These are phyloP conservation scores for Phaseolus coccineus DNA, from an alignment of 331 rosid genomes.

Conservation along the genomic window DNA sequence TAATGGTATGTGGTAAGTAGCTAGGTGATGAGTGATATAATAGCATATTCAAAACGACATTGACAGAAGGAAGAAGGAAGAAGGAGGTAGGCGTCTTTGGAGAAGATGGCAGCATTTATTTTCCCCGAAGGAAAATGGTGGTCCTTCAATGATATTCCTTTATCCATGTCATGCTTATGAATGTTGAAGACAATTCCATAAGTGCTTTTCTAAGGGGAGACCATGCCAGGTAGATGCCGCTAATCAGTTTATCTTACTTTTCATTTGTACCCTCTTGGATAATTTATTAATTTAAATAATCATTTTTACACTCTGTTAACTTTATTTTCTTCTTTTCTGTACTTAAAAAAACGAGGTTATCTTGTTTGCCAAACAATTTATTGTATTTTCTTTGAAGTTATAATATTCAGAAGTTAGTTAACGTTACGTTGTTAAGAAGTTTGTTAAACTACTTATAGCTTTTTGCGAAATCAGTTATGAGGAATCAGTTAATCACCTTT, in stretches of 20 bases:
- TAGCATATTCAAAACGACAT: conserved; percentile 27
- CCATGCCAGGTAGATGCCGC: background rate
- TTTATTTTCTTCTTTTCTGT: background rate
- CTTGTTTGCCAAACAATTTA: no score
- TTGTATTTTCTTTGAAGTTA: no score
- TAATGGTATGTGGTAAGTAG: no score
- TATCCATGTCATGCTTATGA: background rate
- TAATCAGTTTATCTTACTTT: background rate
- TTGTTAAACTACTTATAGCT: no score
- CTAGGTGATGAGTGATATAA: background rate
- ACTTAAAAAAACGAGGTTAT: no score
- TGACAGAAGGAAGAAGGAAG: conserved; percentile 32
- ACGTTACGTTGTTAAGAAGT: no score
- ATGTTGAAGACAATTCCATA: background rate
- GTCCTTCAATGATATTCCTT: conserved; percentile 14
- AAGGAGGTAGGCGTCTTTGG: background rate
- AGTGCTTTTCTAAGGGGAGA: background rate
- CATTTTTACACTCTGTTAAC: background rate
- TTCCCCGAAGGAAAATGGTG: conserved; percentile 19
- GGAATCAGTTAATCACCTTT: no score
- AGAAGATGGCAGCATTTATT: conserved; percentile 19
- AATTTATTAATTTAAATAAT: background rate
- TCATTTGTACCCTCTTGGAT: background rate
- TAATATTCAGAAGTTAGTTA: no score
- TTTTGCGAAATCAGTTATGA: no score